These are phyloP conservation scores for Marasmius fiardii DNA, from an alignment of 1,284 basidiomycete species.

Conservation along the genomic window DNA sequence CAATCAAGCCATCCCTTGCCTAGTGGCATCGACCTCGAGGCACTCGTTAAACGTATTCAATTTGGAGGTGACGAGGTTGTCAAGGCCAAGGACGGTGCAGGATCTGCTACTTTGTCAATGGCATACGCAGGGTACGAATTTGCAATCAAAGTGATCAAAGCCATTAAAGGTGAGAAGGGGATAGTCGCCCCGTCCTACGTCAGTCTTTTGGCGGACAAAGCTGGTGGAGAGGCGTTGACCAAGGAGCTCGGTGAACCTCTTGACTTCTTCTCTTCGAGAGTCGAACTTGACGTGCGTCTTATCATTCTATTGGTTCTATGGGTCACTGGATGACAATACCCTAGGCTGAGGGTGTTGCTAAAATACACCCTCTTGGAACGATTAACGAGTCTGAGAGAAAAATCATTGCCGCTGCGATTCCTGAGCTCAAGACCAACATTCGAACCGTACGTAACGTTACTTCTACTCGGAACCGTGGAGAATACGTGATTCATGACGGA, in stretches of 20 bases:
- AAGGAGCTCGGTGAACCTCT: not conserved
- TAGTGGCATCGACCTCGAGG: constrained; percentile 62
- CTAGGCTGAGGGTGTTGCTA: constrained; percentile 64
- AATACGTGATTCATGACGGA: not conserved
- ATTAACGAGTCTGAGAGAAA: constrained; percentile 59
- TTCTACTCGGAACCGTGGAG: not conserved
- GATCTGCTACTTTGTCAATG: constrained; percentile 90
- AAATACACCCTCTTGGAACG: constrained; percentile 62
- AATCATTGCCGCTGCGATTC: constrained; percentile 61
- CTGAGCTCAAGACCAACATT: constrained; percentile 68
- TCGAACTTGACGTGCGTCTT: constrained; percentile 62
- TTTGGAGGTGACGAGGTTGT: constrained; percentile 93
- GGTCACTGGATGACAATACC: constrained; percentile 3
- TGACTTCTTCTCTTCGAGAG: constrained; percentile 65
- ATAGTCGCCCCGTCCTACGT: constrained; percentile 86
- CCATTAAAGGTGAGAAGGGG: constrained; percentile 84
- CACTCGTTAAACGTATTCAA: constrained; percentile 84
- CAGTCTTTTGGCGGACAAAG: constrained; percentile 21
- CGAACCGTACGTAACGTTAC: not conserved
- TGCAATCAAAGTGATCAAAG: constrained; percentile 78
- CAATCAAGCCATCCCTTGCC: constrained; percentile 66
- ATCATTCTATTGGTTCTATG: constrained; percentile 4
- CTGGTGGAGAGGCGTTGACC: constrained; percentile 1
- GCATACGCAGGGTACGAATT: constrained; percentile 94
- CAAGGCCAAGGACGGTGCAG: constrained; percentile 87